Conservation (phyloP, 257 asterid genomes). For the Linderniella brevidens region DNA sequence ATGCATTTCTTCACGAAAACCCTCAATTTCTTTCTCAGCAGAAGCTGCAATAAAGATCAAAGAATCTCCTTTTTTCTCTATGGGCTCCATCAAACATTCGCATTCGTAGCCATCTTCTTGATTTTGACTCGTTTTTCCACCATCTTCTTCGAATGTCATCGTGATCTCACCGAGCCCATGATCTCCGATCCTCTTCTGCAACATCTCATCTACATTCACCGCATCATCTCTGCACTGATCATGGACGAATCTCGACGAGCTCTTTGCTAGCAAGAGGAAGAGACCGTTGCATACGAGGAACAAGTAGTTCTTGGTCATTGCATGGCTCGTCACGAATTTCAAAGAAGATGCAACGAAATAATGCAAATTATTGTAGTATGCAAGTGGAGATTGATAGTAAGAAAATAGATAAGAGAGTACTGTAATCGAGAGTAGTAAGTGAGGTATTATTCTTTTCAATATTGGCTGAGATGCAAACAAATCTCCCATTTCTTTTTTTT, state of each 20-base stretch:
- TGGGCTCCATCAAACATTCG: too few species aligned
- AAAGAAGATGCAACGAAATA: slow-evolving; percentile 9
- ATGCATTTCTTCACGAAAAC: background rate
- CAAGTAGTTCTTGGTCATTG: slow-evolving; percentile 27
- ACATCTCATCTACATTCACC: slow-evolving; percentile 5
- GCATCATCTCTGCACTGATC: slow-evolving; percentile 13
- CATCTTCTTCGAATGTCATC: too few species aligned
- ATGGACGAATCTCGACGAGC: slow-evolving; percentile 16
- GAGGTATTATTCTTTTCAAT: slow-evolving; percentile 14
- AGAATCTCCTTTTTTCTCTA: too few species aligned
- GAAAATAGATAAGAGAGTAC: slow-evolving; percentile 20
- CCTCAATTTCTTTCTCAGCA: too few species aligned
- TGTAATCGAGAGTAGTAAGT: slow-evolving; percentile 21
- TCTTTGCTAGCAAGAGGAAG: slow-evolving; percentile 26
- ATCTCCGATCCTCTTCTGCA: slow-evolving; percentile 7
- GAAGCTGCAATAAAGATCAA: too few species aligned
- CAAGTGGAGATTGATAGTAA: slow-evolving; percentile 5
- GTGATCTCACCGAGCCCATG: too few species aligned
- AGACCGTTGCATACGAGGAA: slow-evolving; percentile 51
- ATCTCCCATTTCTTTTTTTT: too few species aligned
- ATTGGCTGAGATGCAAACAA: too few species aligned
- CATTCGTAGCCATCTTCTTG: too few species aligned
- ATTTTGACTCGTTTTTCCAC: too few species aligned
- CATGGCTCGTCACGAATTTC: slow-evolving; percentile 10
- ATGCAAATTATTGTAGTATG: slow-evolving; percentile 7